A percentile compares a stretch with the other conserved stretches of the same genome.
These are phyloP conservation scores for Candida ovalis DNA, from an alignment of 805 yeast species.

Conservation along the genomic window DNA sequence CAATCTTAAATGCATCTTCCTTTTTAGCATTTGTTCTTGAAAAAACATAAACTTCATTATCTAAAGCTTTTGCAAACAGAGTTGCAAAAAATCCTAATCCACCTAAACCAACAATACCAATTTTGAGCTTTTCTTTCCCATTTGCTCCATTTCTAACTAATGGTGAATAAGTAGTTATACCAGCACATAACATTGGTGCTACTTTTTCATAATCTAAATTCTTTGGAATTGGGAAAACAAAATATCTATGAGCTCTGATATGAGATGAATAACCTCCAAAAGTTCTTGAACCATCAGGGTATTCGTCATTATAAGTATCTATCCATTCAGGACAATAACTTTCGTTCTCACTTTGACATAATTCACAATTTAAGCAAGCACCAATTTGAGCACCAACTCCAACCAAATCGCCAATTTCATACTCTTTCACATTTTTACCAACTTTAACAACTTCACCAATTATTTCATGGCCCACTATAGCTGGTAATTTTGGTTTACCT, in stretches of 20 bases:
- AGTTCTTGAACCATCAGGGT: conserved; percentile 40
- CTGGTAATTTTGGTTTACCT: conserved; percentile 11
- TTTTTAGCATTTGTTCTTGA: conserved; percentile 48
- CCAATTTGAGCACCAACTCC: conserved; percentile 46
- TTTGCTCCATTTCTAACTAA: conserved; percentile 34
- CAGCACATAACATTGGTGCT: conserved; percentile 57
- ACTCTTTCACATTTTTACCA: conserved; percentile 26
- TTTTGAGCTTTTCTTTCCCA: conserved; percentile 40
- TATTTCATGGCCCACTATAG: conserved; percentile 44
- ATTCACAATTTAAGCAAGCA: conserved; percentile 37
- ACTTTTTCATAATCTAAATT: conserved; percentile 36
- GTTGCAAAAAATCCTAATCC: conserved; percentile 47
- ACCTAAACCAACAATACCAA: conserved; percentile 47
- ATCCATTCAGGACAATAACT: conserved; percentile 47
- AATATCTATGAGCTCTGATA: conserved; percentile 39
- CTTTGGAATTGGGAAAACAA: conserved; percentile 48
- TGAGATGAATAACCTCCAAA: conserved; percentile 52
- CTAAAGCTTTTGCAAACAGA: conserved; percentile 53
- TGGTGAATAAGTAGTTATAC: conserved; percentile 52
- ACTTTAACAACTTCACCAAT: conserved; percentile 29
- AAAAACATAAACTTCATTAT: conserved; percentile 56
- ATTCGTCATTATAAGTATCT: conserved; percentile 49
- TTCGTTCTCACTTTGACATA: conserved; percentile 36
- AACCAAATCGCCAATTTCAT: conserved; percentile 46
- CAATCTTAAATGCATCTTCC: conserved; percentile 45